These are phyloP conservation scores for Leccinum angustisporum DNA, from an alignment of 1,284 basidiomycete species.

Conservation along the genomic window DNA sequence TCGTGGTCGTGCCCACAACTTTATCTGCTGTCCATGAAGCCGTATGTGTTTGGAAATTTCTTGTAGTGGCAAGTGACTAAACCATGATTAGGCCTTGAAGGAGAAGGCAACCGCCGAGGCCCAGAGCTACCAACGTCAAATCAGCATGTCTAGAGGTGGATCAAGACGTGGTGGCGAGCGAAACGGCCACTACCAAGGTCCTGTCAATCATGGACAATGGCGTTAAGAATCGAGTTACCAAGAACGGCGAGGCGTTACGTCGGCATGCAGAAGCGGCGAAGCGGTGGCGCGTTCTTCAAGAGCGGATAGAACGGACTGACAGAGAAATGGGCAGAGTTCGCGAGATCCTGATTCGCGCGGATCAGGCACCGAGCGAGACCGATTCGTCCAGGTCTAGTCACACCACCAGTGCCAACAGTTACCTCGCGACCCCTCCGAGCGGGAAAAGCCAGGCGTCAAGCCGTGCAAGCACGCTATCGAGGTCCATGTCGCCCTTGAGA, in stretches of 20 bases:
- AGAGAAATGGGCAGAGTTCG: constrained; percentile 77
- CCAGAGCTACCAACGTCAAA: no score
- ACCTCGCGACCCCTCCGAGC: constrained; percentile 62
- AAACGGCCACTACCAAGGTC: constrained; percentile 78
- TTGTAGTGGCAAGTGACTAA: no score
- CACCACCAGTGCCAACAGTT: constrained; percentile 46
- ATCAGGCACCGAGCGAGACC: constrained; percentile 59
- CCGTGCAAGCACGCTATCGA: constrained; percentile 56
- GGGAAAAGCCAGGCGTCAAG: constrained; percentile 46
- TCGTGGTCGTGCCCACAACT: no score
- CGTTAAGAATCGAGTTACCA: constrained; percentile 85
- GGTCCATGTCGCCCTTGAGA: constrained; percentile 75
- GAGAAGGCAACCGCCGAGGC: no score
- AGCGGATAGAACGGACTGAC: constrained; percentile 75
- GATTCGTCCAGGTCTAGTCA: constrained; percentile 65
- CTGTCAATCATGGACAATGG: constrained; percentile 93
- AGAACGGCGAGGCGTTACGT: constrained; percentile 91
- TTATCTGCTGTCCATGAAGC: no score
- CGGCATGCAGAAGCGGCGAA: constrained; percentile 83
- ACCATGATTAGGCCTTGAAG: no score
- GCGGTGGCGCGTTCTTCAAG: constrained; percentile 77
- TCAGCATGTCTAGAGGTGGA: no score
- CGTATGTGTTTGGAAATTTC: no score
- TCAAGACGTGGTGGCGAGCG: no score
- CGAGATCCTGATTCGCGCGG: constrained; percentile 54